Conservation (phyloP, 1,284 basidiomycete genomes). For the Neotropicomus parvogracilis region DNA sequence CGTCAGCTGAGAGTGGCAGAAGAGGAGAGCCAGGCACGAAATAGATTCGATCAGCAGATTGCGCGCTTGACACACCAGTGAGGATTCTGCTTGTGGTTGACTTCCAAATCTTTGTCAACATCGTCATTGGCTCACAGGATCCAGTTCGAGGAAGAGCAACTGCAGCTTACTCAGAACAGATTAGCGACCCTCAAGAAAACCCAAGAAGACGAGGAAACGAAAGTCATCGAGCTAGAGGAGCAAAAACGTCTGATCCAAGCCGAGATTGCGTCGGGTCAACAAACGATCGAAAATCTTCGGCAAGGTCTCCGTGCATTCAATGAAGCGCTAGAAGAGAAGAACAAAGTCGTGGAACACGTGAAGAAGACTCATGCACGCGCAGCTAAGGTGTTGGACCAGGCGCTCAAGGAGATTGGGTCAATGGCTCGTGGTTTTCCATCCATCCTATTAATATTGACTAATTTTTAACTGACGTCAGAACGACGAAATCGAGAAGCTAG, state of each 20-base stretch:
- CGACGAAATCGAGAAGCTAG: slow-evolving; percentile 89
- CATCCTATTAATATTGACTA: neutral
- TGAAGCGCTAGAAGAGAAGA: slow-evolving; percentile 64
- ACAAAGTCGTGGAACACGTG: slow-evolving; percentile 68
- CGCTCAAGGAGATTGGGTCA: slow-evolving; percentile 84
- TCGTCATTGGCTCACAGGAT: slow-evolving; percentile 43
- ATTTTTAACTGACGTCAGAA: slow-evolving; percentile 50
- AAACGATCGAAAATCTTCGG: slow-evolving; percentile 55
- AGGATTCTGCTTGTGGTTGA: slow-evolving; percentile 37
- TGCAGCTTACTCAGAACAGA: slow-evolving; percentile 63
- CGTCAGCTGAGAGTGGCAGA: slow-evolving; percentile 85
- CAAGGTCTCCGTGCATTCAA: slow-evolving; percentile 62
- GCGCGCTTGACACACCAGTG: slow-evolving; percentile 86
- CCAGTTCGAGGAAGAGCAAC: slow-evolving; percentile 75
- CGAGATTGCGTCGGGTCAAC: slow-evolving; percentile 65
- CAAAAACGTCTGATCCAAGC: slow-evolving; percentile 57
- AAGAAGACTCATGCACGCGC: slow-evolving; percentile 73
- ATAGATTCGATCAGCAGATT: slow-evolving; percentile 86
- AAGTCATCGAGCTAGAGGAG: slow-evolving; percentile 54
- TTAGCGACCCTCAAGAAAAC: slow-evolving; percentile 54
- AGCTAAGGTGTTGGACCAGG: slow-evolving; percentile 76
- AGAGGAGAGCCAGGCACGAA: slow-evolving; percentile 80
- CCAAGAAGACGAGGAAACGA: slow-evolving; percentile 53
- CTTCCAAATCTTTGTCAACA: slow-evolving; percentile 8
- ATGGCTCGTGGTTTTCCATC: slow-evolving; percentile 45